Evolutionary conservation across 345 rosid species (phyloP).

Genomic region (Salix exigua): DNA sequence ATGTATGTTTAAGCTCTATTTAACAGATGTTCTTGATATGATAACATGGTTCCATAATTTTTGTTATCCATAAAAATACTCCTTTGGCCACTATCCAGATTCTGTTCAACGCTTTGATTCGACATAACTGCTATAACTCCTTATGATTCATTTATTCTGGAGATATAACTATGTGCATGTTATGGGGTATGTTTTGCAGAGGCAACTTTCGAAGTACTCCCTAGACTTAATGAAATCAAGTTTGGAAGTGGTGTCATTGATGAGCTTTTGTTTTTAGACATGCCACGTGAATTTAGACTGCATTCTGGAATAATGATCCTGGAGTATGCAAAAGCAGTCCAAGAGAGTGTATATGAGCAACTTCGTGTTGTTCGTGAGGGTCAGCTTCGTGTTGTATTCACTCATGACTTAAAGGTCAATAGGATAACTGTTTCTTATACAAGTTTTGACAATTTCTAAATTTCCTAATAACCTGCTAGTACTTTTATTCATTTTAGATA

Average conservation of each 20-base stretch:
- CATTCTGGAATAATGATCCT: slow-evolving; percentile 76
- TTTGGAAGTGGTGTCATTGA: slow-evolving; percentile 94
- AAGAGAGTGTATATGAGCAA: slow-evolving; percentile 94
- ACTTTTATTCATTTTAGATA: slow-evolving; percentile 42
- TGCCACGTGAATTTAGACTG: slow-evolving; percentile 77
- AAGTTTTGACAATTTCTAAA: not conserved
- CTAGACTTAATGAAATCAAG: slow-evolving; percentile 93
- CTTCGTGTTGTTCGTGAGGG: slow-evolving; percentile 99
- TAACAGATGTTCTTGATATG: not conserved
- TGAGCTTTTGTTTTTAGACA: slow-evolving; percentile 83
- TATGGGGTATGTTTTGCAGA: slow-evolving; percentile 45
- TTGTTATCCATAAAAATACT: not conserved
- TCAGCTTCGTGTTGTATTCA: slow-evolving; percentile 80
- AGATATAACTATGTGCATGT: not conserved
- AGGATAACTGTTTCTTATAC: slow-evolving; percentile 9
- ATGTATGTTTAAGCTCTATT: not conserved
- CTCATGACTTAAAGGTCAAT: slow-evolving; percentile 82
- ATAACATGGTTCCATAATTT: not conserved
- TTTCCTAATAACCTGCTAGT: not conserved
- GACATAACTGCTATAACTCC: not conserved
- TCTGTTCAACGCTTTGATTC: not conserved
- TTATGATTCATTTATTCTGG: slow-evolving; percentile 3
- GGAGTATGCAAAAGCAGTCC: slow-evolving; percentile 89
- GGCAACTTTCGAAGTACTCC: slow-evolving; percentile 93
- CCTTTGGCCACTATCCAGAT: not conserved